A percentile compares a stretch with the other conserved stretches of the same genome.
phyloP scores from a whole-genome alignment of 805 yeast species.

The Tanozyma kutaoensis region DNA sequence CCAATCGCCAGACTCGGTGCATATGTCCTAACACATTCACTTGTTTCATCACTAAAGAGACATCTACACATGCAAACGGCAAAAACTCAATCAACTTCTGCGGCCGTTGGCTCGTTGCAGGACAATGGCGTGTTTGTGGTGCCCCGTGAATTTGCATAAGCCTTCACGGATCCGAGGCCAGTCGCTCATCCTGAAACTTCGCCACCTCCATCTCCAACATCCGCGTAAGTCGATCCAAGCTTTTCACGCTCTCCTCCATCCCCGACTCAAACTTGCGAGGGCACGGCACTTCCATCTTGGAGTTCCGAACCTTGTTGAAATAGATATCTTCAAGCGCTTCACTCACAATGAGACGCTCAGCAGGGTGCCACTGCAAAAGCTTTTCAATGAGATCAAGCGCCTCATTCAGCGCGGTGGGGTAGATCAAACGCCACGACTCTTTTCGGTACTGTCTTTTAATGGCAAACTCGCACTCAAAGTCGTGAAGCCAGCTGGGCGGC shows the following conservation, averaged over 20 bases:
- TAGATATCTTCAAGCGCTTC: constrained; percentile 47
- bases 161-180: not conserved
- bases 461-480: not conserved
- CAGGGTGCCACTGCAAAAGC: constrained; percentile 55
- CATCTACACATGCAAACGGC: no score
- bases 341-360: constrained; percentile 37
- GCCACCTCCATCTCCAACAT: constrained; percentile 11
- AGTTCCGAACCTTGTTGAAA: constrained; percentile 38
- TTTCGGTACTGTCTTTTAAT: not conserved
- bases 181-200: constrained; percentile 7
- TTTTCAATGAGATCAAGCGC: constrained; percentile 41
- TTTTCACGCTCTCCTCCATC: constrained; percentile 33
- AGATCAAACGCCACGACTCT: constrained; percentile 34
- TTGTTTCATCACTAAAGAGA: no score
- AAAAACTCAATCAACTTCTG: no score
- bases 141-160: no score
- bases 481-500: constrained; percentile 25
- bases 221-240: constrained; percentile 5
- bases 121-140: no score
- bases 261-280: constrained; percentile 45
- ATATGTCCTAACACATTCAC: no score
- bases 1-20: no score
- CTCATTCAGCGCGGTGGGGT: constrained; percentile 44
- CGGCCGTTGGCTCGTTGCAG: no score
- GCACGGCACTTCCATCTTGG: constrained; percentile 42